Base-by-base conservation (phyloP, 2,329 filamentous ascomycete genomes). In the Helotiales sp. region DNA sequence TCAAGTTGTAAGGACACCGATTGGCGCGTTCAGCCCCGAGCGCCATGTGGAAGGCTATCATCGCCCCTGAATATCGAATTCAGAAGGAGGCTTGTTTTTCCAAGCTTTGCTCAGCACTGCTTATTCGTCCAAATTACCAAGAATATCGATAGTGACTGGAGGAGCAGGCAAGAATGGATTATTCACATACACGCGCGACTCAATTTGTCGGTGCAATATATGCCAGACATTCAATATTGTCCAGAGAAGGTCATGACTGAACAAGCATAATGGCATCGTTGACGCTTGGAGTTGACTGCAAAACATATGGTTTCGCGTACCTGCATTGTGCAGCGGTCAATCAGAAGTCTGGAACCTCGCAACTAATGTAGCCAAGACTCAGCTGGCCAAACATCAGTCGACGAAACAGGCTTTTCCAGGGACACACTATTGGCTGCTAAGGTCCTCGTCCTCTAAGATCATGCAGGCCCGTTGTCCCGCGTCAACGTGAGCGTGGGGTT, bases 91-190 rank as follows among this genome's bases (percentile, higher is more conserved):
- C 49, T 30, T 30, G 24, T 52, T 52, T 26, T 52, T 30, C 49
- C 49, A 52, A 52, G 49, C 47, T 50, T 50, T 50, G 47, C 50
- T 54, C 28, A 8, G 50, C 28, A 34, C 28, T 54, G 50, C 50
- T 54, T 54, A 54, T 54, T 34, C 28, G 26, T 34, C 26, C 32
- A 28, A 7, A n/a, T 34, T 55, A 54, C 26, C 52, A 34, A 34
- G 52, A 20, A 20, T 34, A 24, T 55, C 17, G 30, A 22, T 22
- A 13, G 20, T 55, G 30, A 20, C 28, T 22, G 28, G 2, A 55
- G 4, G 24, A 52, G 49, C 49, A 30, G 8, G 17, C n/a, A 20
- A 10, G 10, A 45, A 45, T 20, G n/a, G 8, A 45, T 45, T 10
- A 45, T 20, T 6, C n/a, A 45, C 6, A 7, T 20, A 20, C 17